phyloP scores from a whole-genome alignment of 352 stramenopile genomes.

The Globisporangium nodosum region DNA sequence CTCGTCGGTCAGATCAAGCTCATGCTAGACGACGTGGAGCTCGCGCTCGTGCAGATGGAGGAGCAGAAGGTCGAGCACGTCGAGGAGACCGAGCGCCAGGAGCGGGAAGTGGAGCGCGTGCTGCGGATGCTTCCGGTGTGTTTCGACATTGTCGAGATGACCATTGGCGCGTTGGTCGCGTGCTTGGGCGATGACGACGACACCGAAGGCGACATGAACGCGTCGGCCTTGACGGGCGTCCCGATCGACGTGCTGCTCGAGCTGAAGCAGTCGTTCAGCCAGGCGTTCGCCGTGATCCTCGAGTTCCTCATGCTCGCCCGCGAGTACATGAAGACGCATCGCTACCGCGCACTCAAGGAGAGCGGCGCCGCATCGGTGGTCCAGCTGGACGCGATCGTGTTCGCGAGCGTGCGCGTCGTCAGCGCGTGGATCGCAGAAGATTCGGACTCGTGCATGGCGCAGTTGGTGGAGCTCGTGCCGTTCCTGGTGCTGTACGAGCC shows the following conservation, averaged over 20 bases:
- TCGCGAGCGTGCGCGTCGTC: slow-evolving; percentile 68
- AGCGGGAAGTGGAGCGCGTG: slow-evolving; percentile 46
- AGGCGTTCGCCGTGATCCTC: slow-evolving; percentile 68
- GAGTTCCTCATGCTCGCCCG: slow-evolving; percentile 60
- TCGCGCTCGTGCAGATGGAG: slow-evolving; percentile 64
- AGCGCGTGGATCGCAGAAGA: slow-evolving; percentile 83
- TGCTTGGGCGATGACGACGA: slow-evolving; percentile 18
- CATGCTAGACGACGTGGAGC: slow-evolving; percentile 79
- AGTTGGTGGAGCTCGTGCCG: slow-evolving; percentile 64
- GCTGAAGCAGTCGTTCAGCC: slow-evolving; percentile 64
- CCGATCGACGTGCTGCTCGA: slow-evolving; percentile 69
- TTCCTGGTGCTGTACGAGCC: slow-evolving; percentile 75
- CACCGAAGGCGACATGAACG: slow-evolving; percentile 15
- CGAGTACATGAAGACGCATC: slow-evolving; percentile 71
- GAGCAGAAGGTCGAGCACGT: slow-evolving; percentile 40
- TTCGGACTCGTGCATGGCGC: slow-evolving; percentile 59
- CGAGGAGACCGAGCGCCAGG: slow-evolving; percentile 37
- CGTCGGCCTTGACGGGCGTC: slow-evolving; percentile 23
- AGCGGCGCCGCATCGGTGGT: slow-evolving; percentile 25
- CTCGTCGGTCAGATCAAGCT: slow-evolving; percentile 56
- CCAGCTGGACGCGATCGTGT: slow-evolving; percentile 70
- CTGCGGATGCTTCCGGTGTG: slow-evolving; percentile 65
- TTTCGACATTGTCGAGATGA: slow-evolving; percentile 68
- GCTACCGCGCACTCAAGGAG: slow-evolving; percentile 44
- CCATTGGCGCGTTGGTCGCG: slow-evolving; percentile 60